Conservation (phyloP, 179 eudicot genomes). For the Silene noctiflora region DNA sequence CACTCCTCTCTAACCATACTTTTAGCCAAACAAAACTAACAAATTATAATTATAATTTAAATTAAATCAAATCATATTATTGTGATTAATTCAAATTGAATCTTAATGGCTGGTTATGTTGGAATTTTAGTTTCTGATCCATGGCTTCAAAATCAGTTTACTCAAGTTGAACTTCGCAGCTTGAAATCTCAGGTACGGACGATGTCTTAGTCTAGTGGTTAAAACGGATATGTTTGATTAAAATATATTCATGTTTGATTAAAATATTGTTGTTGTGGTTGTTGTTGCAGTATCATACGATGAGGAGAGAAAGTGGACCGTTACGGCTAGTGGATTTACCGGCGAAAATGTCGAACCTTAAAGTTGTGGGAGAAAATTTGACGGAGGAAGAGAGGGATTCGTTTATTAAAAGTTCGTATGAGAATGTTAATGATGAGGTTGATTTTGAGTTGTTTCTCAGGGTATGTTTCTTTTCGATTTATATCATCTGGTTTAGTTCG, state of each 20-base stretch:
- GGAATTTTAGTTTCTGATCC: slow-evolving; percentile 96
- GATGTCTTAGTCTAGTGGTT: not conserved
- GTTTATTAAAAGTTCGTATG: slow-evolving; percentile 58
- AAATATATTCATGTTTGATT: too few species aligned
- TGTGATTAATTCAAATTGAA: too few species aligned
- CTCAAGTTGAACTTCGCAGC: slow-evolving; percentile 96
- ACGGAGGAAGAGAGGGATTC: slow-evolving; percentile 77
- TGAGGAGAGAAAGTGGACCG: slow-evolving; percentile 88
- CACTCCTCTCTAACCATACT: slow-evolving; percentile 32
- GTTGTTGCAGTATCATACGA: slow-evolving; percentile 51
- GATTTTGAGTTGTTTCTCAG: slow-evolving; percentile 92
- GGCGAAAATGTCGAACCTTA: slow-evolving; percentile 75
- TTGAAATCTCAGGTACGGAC: slow-evolving; percentile 26
- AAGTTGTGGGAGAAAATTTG: slow-evolving; percentile 79
- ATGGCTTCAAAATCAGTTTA: slow-evolving; percentile 97
- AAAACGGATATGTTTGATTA: not conserved
- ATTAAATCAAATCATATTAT: too few species aligned
- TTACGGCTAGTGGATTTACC: slow-evolving; percentile 72
- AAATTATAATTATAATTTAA: not conserved
- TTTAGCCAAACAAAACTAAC: too few species aligned
- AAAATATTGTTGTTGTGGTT: slow-evolving; percentile 6
- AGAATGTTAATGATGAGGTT: slow-evolving; percentile 62
- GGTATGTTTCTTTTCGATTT: slow-evolving; percentile 35
- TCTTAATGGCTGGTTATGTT: slow-evolving; percentile 61
- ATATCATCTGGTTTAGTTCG: not conserved